Evolutionary conservation across 345 rosid species (phyloP).

Genomic region (Lenwebbia sp.): DNA sequence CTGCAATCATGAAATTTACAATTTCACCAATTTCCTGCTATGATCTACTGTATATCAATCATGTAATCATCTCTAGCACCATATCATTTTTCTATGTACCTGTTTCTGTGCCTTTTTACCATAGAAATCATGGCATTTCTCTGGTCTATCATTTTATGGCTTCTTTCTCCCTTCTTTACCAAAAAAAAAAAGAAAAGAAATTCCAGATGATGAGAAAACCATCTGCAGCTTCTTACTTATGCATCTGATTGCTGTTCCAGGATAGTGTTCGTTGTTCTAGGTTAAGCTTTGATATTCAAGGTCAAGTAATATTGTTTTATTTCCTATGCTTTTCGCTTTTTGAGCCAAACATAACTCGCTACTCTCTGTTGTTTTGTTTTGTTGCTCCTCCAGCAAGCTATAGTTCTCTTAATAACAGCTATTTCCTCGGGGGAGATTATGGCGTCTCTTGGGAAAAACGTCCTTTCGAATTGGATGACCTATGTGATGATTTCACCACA

Average conservation of each 20-base stretch:
- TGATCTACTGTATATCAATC: not conserved
- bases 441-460: constrained; percentile 23
- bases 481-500: constrained; percentile 16
- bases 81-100: not conserved
- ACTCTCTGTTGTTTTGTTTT: constrained; percentile 14
- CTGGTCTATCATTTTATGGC: not conserved
- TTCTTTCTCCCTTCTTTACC: not conserved
- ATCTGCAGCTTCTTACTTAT: not conserved
- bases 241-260: not conserved
- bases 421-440: not conserved
- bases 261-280: not conserved
- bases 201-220: not conserved
- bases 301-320: not conserved
- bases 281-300: not conserved
- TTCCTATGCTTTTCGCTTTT: not conserved
- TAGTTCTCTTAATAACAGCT: not conserved
- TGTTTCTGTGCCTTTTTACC: not conserved
- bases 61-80: not conserved
- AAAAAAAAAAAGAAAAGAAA: not conserved
- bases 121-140: not conserved
- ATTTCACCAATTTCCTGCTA: not conserved
- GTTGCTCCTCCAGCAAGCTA: constrained; percentile 1
- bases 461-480: constrained; percentile 16
- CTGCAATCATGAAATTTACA: not conserved
- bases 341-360: not conserved